A percentile compares a stretch with the other conserved stretches of the same genome.
Conservation (phyloP, 1,284 basidiomycete genomes). For the Sphagnurus paluster region DNA sequence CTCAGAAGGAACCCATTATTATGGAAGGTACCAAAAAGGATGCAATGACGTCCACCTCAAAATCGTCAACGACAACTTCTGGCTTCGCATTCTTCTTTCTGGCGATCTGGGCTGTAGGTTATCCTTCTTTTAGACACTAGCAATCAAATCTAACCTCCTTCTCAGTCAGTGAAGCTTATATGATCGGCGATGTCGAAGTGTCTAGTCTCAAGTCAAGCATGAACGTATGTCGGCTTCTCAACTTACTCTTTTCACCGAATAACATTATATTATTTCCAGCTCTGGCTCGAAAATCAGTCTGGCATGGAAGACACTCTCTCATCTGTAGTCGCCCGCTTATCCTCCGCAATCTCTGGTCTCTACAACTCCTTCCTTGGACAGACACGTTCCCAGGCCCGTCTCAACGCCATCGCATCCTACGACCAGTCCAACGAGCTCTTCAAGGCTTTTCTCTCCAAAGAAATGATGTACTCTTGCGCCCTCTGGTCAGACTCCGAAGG, state of each 20-base stretch:
- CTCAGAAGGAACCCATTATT: slow-evolving; percentile 53
- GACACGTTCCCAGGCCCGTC: slow-evolving; percentile 71
- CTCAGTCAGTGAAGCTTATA: slow-evolving; percentile 86
- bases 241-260: slow-evolving; percentile 11
- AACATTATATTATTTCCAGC: slow-evolving; percentile 42
- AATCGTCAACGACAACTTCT: slow-evolving; percentile 74
- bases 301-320: slow-evolving; percentile 65
- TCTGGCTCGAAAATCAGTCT: slow-evolving; percentile 83
- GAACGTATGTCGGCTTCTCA: slow-evolving; percentile 55
- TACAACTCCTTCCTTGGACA: slow-evolving; percentile 84
- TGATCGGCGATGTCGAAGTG: slow-evolving; percentile 79
- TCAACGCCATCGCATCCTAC: slow-evolving; percentile 88
- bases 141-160: slow-evolving; percentile 13
- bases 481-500: slow-evolving; percentile 77
- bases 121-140: slow-evolving; percentile 2
- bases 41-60: slow-evolving; percentile 62
- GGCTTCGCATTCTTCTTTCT: slow-evolving; percentile 74
- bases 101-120: slow-evolving; percentile 73
- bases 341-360: slow-evolving; percentile 67
- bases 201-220: slow-evolving; percentile 74
- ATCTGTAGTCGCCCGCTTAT: slow-evolving; percentile 64
- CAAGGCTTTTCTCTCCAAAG: slow-evolving; percentile 80
- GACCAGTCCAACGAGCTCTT: slow-evolving; percentile 86
- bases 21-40: slow-evolving; percentile 52
- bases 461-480: slow-evolving; percentile 94